Conservation (phyloP, 495 filamentous ascomycete species). For the Aspergillus ostianus region DNA sequence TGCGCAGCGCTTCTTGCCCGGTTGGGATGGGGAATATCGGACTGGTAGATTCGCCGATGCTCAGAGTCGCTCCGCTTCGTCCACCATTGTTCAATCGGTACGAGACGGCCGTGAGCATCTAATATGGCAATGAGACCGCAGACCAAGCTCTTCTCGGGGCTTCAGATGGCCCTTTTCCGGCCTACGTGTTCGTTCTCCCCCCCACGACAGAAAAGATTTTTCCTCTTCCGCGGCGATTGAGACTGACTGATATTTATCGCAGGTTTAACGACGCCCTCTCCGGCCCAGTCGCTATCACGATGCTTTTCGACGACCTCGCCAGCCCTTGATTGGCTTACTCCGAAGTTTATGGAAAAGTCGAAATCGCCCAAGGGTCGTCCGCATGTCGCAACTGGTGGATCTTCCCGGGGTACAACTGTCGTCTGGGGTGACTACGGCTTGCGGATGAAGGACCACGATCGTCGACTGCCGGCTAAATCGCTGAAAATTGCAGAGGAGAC, state of each 20-base stretch:
- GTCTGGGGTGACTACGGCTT: slow-evolving; percentile 96
- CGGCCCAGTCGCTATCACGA: slow-evolving; percentile 44
- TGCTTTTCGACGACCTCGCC: slow-evolving; percentile 72
- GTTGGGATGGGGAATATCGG: slow-evolving; percentile 25
- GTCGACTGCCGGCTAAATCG: slow-evolving; percentile 81
- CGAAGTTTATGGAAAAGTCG: slow-evolving; percentile 67
- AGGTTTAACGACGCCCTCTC: slow-evolving; percentile 34
- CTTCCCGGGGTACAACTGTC: slow-evolving; percentile 87
- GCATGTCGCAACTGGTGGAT: slow-evolving; percentile 86
- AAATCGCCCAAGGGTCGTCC: slow-evolving; percentile 91
- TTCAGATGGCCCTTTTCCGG: slow-evolving; percentile 36
- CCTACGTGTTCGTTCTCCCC: slow-evolving; percentile 32
- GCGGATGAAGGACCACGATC: slow-evolving; percentile 90
- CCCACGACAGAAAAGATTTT: slow-evolving; percentile 7
- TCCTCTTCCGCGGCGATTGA: not conserved
- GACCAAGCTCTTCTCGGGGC: slow-evolving; percentile 38
- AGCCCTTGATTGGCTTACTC: slow-evolving; percentile 73
- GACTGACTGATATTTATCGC: slow-evolving; percentile 23
- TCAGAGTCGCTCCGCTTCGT: slow-evolving; percentile 19
- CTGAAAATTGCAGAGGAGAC: slow-evolving; percentile 89
- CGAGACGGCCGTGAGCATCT: slow-evolving; percentile 10
- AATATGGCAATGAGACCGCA: slow-evolving; percentile 37
- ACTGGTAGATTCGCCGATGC: slow-evolving; percentile 35
- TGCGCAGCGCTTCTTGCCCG: slow-evolving; percentile 22
- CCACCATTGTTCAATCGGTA: slow-evolving; percentile 11